Conservation (phyloP, 768 basidiomycete genomes). For the Krasilnikovozyma curviuscula region DNA sequence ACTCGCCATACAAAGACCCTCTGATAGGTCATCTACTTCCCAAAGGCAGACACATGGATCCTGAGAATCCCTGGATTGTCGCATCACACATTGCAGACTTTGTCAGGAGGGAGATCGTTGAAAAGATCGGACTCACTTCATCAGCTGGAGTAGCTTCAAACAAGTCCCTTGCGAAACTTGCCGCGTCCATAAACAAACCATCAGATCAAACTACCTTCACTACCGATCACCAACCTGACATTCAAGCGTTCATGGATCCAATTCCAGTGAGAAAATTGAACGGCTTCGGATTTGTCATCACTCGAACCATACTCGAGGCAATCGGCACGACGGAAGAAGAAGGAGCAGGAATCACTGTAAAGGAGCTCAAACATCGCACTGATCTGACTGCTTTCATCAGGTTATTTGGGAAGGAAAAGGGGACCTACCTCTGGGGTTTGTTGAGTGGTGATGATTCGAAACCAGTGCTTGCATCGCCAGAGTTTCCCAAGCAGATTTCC, state of each 20-base stretch:
- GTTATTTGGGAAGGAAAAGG: no score
- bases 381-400: conserved; percentile 9
- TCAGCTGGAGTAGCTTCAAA: conserved; percentile 12
- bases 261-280: conserved; percentile 1
- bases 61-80: neutral
- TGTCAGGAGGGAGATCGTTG: conserved; percentile 11
- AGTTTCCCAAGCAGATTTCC: conserved; percentile 16
- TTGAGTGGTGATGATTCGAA: conserved; percentile 13
- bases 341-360: neutral
- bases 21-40: conserved; percentile 4
- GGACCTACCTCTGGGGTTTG: conserved; percentile 10
- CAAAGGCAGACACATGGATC: neutral
- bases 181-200: conserved; percentile 17
- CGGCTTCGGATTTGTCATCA: conserved; percentile 11
- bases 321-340: conserved; percentile 1
- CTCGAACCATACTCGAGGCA: neutral
- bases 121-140: conserved; percentile 12
- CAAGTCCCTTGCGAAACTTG: conserved; percentile 15
- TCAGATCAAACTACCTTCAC: conserved; percentile 15
- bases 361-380: neutral
- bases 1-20: neutral
- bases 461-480: conserved; percentile 14
- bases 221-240: neutral
- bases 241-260: conserved; percentile 10
- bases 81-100: conserved; percentile 16